These are phyloP conservation scores for Penicillium herquei DNA, from an alignment of 495 filamentous ascomycete species.

Conservation along the genomic window DNA sequence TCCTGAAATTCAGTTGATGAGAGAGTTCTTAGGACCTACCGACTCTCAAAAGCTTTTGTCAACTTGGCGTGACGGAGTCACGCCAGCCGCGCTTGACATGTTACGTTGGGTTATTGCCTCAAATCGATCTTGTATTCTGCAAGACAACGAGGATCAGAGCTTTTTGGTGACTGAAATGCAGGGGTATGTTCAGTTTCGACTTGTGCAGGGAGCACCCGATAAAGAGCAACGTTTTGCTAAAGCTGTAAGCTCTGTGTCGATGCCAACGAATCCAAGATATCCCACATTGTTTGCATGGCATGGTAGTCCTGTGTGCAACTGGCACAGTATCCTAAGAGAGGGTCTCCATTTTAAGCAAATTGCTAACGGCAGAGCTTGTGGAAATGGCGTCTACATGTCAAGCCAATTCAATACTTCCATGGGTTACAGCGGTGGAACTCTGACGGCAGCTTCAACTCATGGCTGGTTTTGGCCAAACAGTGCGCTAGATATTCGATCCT, in stretches of 20 bases:
- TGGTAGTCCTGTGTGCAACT: slow-evolving; percentile 73
- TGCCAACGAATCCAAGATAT: slow-evolving; percentile 36
- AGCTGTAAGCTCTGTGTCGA: slow-evolving; percentile 52
- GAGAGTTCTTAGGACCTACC: slow-evolving; percentile 50
- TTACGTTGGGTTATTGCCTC: slow-evolving; percentile 91
- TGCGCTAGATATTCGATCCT: slow-evolving; percentile 51
- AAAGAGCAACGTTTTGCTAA: slow-evolving; percentile 80
- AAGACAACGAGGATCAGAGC: slow-evolving; percentile 52
- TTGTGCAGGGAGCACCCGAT: slow-evolving; percentile 86
- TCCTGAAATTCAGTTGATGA: slow-evolving; percentile 65
- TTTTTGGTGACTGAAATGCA: slow-evolving; percentile 64
- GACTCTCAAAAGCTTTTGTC: slow-evolving; percentile 42
- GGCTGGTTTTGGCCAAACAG: slow-evolving; percentile 62
- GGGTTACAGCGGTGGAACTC: slow-evolving; percentile 43
- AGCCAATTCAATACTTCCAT: slow-evolving; percentile 55
- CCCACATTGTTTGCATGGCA: slow-evolving; percentile 85
- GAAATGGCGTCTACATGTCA: slow-evolving; percentile 82
- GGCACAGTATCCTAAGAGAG: slow-evolving; percentile 86
- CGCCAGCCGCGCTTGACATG: slow-evolving; percentile 64
- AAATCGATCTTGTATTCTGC: slow-evolving; percentile 82
- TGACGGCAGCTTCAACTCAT: background rate
- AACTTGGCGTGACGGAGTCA: slow-evolving; percentile 61
- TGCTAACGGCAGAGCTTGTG: slow-evolving; percentile 65
- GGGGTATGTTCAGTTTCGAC: slow-evolving; percentile 77
- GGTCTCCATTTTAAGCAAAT: slow-evolving; percentile 70